These are phyloP conservation scores for Exserohilum rostratum DNA, from an alignment of 2,329 filamentous ascomycete species.

Conservation along the genomic window DNA sequence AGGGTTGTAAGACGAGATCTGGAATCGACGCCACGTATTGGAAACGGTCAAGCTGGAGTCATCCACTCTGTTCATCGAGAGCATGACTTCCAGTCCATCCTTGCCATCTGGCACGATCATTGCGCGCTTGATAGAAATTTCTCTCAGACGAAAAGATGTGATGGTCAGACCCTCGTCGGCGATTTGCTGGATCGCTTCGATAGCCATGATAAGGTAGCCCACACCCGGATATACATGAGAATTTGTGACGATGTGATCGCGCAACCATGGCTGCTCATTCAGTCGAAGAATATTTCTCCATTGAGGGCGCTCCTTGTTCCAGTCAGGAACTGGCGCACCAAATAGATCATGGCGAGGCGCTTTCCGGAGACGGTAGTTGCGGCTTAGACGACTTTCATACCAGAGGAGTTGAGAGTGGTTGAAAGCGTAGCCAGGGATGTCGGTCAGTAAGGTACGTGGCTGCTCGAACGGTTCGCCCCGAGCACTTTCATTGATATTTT, in stretches of 20 bases:
- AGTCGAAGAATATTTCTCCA: slow-evolving; percentile 15
- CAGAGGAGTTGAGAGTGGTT: slow-evolving; percentile 36
- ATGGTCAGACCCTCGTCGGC: slow-evolving; percentile 4
- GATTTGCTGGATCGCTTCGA: slow-evolving; percentile 9
- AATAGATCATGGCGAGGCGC: slow-evolving; percentile 14
- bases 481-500: background rate
- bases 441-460: slow-evolving; percentile 19
- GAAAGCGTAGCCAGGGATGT: slow-evolving; percentile 30
- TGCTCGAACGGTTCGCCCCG: slow-evolving; percentile 3
- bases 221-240: slow-evolving; percentile 22
- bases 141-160: background rate
- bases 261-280: slow-evolving; percentile 19
- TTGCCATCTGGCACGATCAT: slow-evolving; percentile 2
- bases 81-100: background rate
- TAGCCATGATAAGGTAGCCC: slow-evolving; percentile 7
- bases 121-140: background rate
- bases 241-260: slow-evolving; percentile 11
- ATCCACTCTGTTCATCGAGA: slow-evolving; percentile 1
- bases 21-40: slow-evolving; percentile 1
- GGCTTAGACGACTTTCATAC: slow-evolving; percentile 18
- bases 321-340: slow-evolving; percentile 5
- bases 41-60: background rate
- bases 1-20: slow-evolving; percentile 3
- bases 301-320: slow-evolving; percentile 1
- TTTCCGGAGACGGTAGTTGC: slow-evolving; percentile 7